Evolutionary conservation across 1,284 basidiomycete genomes (phyloP).

Genomic region (Pterula multifida): DNA sequence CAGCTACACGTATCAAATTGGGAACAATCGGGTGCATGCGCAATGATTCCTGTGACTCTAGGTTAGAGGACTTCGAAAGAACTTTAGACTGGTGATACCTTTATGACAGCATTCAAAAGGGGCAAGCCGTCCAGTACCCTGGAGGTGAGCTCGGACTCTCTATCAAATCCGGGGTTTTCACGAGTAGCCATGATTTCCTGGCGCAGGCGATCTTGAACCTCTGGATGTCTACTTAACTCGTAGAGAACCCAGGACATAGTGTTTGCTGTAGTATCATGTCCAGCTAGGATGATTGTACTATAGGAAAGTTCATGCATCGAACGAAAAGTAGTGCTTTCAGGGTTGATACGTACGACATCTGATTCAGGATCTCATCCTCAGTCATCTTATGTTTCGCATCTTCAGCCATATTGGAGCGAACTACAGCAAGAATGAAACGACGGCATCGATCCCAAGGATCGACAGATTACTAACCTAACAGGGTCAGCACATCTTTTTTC

Average conservation of each 20-base stretch:
- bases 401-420: not conserved
- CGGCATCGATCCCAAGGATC: not conserved
- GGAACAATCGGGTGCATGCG: conserved; percentile 12
- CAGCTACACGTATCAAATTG: conserved; percentile 8
- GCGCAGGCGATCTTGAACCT: conserved; percentile 14
- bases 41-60: conserved; percentile 12
- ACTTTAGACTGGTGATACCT: conserved; percentile 11
- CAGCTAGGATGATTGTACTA: conserved; percentile 13
- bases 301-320: not conserved
- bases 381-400: conserved; percentile 1
- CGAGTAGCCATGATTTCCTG: conserved; percentile 15
- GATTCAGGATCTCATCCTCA: not conserved
- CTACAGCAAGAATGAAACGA: not conserved
- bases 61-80: no score
- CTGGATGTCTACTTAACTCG: conserved; percentile 14
- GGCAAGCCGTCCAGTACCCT: conserved; percentile 19
- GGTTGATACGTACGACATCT: conserved; percentile 1
- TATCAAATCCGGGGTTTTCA: conserved; percentile 1
- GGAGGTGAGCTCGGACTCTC: conserved; percentile 12
- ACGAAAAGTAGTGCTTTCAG: not conserved
- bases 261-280: conserved; percentile 12
- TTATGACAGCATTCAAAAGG: conserved; percentile 13
- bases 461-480: not conserved
- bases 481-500: not conserved
- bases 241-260: conserved; percentile 14